Evolutionary conservation across 305 asterid species (phyloP), one percentile per base, ranked within the genome.

Genomic region (Striga hermonthica): DNA sequence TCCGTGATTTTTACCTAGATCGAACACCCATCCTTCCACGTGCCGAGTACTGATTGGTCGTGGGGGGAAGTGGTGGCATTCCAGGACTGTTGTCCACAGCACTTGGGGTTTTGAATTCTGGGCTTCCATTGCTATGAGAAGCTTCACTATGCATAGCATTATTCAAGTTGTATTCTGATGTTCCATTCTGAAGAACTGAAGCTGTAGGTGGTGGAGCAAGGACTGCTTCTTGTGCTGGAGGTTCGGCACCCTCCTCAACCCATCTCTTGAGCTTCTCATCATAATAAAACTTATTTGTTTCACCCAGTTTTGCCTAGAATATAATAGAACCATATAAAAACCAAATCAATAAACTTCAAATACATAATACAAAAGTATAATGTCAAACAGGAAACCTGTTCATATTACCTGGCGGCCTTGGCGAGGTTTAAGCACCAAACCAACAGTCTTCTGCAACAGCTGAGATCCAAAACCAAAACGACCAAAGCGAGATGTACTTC

Each of bases 211-310:
- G 96, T 44, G 97, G 93, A 59, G 95, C 85, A 78, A 78, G 83
- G 61, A 83, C 83, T 4, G 89, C 76, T 82, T 89, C 95, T 75
- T 77, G 86, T 41, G 87, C 82, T 35, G 95, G 93, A 59, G 80
- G 83, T 40, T 70, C 90, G 61, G 82, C 92, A 37, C 99, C 97
- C 85, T 90, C 94, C 86, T 90, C 97, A 60, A 94, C 96, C 99
- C 99, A 94, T 79, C 96, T 86, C 82, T 90, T 86, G 64, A 90
- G 95, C 64, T 86, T 85, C 53, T 88, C 95, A 57, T 90, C 95
- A 58, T 85, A 94, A 73, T 86, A 85, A 43, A 90, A 90, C 86
- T 94, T 90, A 73, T 94, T 94, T 34, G 80, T 52, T 8, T 90
- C 95, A 40, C 99, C 99, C 84, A 94, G 80, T 82, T 90, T 94